Conservation (phyloP, 2,329 filamentous ascomycete genomes). For the Fusarium avenaceum region DNA sequence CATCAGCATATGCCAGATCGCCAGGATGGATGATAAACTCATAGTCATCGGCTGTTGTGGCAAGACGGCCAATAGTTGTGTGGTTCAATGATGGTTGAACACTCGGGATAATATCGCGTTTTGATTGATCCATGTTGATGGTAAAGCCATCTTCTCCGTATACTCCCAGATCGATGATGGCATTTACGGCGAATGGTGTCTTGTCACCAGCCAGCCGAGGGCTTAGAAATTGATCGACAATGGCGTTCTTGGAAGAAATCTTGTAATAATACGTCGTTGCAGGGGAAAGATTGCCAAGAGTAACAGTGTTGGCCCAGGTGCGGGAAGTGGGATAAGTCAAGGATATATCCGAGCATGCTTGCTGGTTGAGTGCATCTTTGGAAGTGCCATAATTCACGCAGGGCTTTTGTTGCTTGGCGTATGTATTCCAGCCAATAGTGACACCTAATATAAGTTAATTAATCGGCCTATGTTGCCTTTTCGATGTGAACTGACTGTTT, state of each 20-base stretch:
- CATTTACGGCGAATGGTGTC: conserved; percentile 28
- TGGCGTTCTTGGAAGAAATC: conserved; percentile 15
- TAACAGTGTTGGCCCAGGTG: conserved; percentile 26
- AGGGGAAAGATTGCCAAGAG: neutral
- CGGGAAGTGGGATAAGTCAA: conserved; percentile 34
- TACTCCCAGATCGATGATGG: conserved; percentile 32
- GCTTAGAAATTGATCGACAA: conserved; percentile 15
- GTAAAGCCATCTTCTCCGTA: conserved; percentile 33
- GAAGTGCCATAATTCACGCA: conserved; percentile 28
- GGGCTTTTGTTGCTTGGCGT: conserved; percentile 19
- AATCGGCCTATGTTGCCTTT: fast-evolving
- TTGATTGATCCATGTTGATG: conserved; percentile 22
- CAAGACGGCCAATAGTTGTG: conserved; percentile 30
- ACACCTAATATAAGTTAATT: neutral
- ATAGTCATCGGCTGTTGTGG: conserved; percentile 22
- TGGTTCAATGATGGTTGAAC: conserved; percentile 28
- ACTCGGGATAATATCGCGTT: conserved; percentile 19
- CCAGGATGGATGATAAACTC: conserved; percentile 33
- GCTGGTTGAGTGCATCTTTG: conserved; percentile 3
- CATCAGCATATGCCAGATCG: conserved; percentile 20
- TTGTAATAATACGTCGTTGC: conserved; percentile 32
- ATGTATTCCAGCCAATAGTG: conserved; percentile 29
- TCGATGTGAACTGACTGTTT: conserved; percentile 1
- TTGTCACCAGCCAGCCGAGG: conserved; percentile 23
- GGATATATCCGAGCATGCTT: conserved; percentile 23